A percentile compares a stretch with the other conserved stretches of the same genome.
Conservation (phyloP, 495 filamentous ascomycete genomes). For the Neurospora sp. region DNA sequence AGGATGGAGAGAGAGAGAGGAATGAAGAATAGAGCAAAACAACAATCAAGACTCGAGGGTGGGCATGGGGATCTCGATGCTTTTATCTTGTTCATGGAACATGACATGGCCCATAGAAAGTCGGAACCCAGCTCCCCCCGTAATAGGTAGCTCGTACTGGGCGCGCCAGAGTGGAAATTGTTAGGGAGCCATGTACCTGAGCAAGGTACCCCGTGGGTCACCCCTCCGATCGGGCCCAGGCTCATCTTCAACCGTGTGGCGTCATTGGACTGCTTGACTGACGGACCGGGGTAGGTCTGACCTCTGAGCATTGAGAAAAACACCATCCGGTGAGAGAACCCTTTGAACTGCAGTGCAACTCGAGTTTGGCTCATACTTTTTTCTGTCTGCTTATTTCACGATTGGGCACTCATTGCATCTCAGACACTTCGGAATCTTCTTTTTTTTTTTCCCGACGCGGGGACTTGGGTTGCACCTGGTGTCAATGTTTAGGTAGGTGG, state of each 20-base stretch:
- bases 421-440: neutral
- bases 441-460: neutral
- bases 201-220: neutral
- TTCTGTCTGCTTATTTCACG: neutral
- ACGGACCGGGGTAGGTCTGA: neutral
- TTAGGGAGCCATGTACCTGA: constrained; percentile 20
- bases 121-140: neutral
- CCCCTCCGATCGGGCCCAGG: neutral
- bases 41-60: neutral
- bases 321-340: neutral
- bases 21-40: neutral
- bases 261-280: neutral
- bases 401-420: neutral
- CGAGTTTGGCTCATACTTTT: neutral
- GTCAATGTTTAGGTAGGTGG: neutral
- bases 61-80: constrained; percentile 11
- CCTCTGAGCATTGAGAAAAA: too few species aligned
- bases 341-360: neutral
- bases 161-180: constrained; percentile 6
- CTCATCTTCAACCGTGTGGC: neutral
- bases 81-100: constrained; percentile 11
- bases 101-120: neutral
- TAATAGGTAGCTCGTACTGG: neutral
- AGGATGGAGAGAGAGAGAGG: constrained; percentile 1
- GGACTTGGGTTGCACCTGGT: neutral